These are phyloP conservation scores for Neonectria punicea DNA, from an alignment of 2,329 filamentous ascomycete species.

Conservation along the genomic window DNA sequence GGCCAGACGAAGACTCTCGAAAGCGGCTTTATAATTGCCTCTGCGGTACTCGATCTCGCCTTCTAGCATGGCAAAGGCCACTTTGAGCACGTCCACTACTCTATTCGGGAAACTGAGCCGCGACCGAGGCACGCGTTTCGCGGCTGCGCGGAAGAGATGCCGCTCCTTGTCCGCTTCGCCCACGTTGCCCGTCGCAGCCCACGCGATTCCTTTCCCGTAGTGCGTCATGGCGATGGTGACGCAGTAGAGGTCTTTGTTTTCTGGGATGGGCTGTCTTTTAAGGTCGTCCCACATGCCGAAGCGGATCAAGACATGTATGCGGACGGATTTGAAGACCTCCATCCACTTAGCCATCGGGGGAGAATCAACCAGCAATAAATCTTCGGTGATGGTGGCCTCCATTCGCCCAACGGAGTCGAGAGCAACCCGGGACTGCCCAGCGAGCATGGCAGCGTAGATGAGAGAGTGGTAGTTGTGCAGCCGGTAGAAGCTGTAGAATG, in stretches of 20 bases:
- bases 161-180: conserved; percentile 64
- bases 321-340: conserved; percentile 75
- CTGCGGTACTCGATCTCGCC: conserved; percentile 79
- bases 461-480: conserved; percentile 80
- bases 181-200: conserved; percentile 67
- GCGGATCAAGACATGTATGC: conserved; percentile 75
- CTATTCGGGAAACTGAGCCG: conserved; percentile 62
- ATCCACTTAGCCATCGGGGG: conserved; percentile 85
- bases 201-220: conserved; percentile 76
- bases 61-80: conserved; percentile 75
- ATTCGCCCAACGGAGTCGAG: conserved; percentile 69
- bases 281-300: conserved; percentile 80
- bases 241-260: conserved; percentile 71
- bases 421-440: conserved; percentile 71
- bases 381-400: conserved; percentile 71
- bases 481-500: conserved; percentile 83
- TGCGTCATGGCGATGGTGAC: conserved; percentile 74
- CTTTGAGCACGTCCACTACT: conserved; percentile 66
- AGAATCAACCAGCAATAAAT: conserved; percentile 69
- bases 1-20: conserved; percentile 65
- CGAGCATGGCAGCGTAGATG: conserved; percentile 83
- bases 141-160: conserved; percentile 61
- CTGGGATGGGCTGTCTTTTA: conserved; percentile 60
- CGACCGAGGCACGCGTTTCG: conserved; percentile 63
- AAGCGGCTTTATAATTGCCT: conserved; percentile 67